Evolutionary conservation across 768 basidiomycete genomes (phyloP).

Genomic region (Phlebiopsis gigantea): DNA sequence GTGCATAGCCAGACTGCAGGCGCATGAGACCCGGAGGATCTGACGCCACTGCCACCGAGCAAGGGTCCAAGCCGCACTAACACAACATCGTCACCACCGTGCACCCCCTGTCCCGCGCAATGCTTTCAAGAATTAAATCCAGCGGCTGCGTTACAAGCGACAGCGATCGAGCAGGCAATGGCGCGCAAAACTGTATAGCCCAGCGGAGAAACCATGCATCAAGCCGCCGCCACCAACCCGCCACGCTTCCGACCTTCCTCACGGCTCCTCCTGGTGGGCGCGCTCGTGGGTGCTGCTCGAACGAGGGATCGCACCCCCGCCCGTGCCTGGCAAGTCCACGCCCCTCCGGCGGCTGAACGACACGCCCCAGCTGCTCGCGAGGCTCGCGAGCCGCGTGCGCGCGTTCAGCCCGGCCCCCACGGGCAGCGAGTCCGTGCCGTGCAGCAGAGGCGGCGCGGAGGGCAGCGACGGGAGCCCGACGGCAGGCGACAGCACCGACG

Average conservation of each 20-base stretch:
- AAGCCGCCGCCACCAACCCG: background rate
- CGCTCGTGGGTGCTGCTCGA: background rate
- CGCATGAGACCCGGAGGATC: no score
- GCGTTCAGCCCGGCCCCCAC: constrained; percentile 11
- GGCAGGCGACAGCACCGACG: constrained; percentile 39
- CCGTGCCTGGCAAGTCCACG: background rate
- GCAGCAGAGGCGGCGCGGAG: constrained; percentile 16
- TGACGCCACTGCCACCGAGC: no score
- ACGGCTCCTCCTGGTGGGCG: background rate
- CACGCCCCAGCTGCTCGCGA: constrained; percentile 54
- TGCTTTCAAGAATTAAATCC: background rate
- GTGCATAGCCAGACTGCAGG: no score
- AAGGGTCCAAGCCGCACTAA: background rate
- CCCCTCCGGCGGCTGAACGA: constrained; percentile 52
- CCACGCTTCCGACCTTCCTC: background rate
- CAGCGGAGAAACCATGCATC: constrained; percentile 14
- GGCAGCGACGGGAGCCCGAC: constrained; percentile 23
- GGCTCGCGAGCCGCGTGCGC: constrained; percentile 26
- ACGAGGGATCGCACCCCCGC: background rate
- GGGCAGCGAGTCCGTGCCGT: constrained; percentile 5
- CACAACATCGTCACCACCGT: background rate
- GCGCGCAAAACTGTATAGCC: background rate
- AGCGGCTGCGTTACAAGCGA: background rate
- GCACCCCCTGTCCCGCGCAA: background rate
- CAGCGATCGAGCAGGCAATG: background rate